These are phyloP conservation scores for Microcos paniculata DNA, from an alignment of 345 rosid genomes.

Conservation along the genomic window DNA sequence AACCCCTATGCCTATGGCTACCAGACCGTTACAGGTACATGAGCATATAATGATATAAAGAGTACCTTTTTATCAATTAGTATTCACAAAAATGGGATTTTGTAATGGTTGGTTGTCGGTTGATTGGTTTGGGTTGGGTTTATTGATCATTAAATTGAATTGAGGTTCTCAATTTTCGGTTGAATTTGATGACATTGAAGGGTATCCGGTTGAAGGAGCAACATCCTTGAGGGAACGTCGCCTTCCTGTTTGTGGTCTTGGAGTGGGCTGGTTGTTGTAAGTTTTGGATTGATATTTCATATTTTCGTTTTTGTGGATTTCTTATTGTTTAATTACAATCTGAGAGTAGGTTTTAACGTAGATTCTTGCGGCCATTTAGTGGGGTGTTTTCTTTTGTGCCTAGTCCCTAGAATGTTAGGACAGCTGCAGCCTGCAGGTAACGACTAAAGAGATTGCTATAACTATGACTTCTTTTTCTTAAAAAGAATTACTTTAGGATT, in stretches of 20 bases:
- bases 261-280: constrained; percentile 91
- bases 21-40: constrained; percentile 46
- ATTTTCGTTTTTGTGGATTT: neutral
- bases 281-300: constrained; percentile 21
- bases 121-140: neutral
- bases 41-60: neutral
- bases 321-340: neutral
- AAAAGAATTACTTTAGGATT: neutral
- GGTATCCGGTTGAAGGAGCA: constrained; percentile 56
- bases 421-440: neutral
- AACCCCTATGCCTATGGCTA: constrained; percentile 39
- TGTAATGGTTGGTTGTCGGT: neutral
- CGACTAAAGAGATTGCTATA: neutral
- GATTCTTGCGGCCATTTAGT: neutral
- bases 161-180: constrained; percentile 12
- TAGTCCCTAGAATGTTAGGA: neutral
- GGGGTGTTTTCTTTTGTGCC: no score
- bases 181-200: constrained; percentile 32
- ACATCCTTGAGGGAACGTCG: constrained; percentile 46
- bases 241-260: constrained; percentile 84
- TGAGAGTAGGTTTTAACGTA: neutral
- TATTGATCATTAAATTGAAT: neutral
- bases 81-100: neutral
- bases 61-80: no score
- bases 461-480: neutral